Percentiles rank a stretch among this genome's conserved stretches.
Evolutionary conservation across 192 early-diverging fungal genomes (phyloP).

Genomic region (Coemansia sp.): DNA sequence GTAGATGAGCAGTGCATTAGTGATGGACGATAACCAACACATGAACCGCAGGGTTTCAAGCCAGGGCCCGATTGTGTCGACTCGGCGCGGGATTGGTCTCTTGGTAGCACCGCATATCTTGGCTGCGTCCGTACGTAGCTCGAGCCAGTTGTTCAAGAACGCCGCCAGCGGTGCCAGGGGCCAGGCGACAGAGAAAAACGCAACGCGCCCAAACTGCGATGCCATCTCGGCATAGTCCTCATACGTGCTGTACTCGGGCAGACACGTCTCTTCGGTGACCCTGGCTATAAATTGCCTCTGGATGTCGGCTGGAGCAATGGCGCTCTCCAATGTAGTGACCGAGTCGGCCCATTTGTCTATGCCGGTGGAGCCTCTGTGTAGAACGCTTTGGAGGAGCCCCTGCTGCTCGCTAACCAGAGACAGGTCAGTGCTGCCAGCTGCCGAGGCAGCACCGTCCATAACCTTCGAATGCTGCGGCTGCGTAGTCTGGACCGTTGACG

Average conservation of each 20-base stretch:
- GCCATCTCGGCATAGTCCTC: conserved; percentile 93
- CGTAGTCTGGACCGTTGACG: conserved; percentile 3
- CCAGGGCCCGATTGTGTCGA: conserved; percentile 84
- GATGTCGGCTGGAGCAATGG: conserved; percentile 24
- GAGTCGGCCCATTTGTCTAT: conserved; percentile 35
- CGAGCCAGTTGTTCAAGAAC: conserved; percentile 89
- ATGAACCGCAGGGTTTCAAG: conserved; percentile 63
- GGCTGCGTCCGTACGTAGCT: conserved; percentile 88
- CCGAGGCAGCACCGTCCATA: background rate
- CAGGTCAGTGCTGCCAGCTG: background rate
- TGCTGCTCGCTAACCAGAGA: background rate
- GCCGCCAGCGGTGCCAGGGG: conserved; percentile 82
- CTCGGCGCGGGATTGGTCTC: conserved; percentile 72
- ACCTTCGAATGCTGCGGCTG: background rate
- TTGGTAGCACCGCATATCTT: conserved; percentile 82
- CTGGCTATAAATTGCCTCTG: conserved; percentile 45
- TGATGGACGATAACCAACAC: conserved; percentile 61
- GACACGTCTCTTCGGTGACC: conserved; percentile 47
- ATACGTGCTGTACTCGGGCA: conserved; percentile 83
- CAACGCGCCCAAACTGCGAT: conserved; percentile 89
- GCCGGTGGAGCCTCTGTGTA: conserved; percentile 10
- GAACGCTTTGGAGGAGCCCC: conserved; percentile 1
- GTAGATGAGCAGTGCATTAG: conserved; percentile 61
- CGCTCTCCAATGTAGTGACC: conserved; percentile 1
- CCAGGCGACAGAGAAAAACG: conserved; percentile 85